Evolutionary conservation across 2,329 filamentous ascomycete genomes (phyloP), one percentile per base, ranked within the genome.

Genomic region (Dryadomyces quercus-mongolicae): DNA sequence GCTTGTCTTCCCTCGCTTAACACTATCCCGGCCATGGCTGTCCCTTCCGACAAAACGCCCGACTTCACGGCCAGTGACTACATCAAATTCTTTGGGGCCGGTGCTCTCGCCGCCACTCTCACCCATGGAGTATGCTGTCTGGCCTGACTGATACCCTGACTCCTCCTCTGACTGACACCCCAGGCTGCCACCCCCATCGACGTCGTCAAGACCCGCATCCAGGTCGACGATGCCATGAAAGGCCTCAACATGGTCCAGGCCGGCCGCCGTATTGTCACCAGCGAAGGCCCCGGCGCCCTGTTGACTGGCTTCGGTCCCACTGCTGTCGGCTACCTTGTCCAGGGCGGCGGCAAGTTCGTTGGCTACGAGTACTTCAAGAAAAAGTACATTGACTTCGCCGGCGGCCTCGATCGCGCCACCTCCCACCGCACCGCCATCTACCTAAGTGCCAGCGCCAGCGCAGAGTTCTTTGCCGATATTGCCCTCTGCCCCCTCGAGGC

Each of bases 321-420:
- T 57, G 85, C 85, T 57, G 87, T 89, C 54, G 88, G 88, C 67
- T 94, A 94, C 74, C 86, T 93, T 72, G 83, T 93, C 56, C 88
- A 94, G 73, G 88, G 88, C 67, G 88, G 88, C 62, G 85, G 86
- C 77, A 94, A 94, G 75, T 94, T 94, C 71, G 86, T 87, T 65
- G 88, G 88, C 64, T 94, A 94, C 73, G 88, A 94, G 73, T 88
- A 89, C 77, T 94, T 94, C 85, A 94, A 94, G 80, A 86, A 92
- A 74, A 81, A 86, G 70, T 84, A 80, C 68, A 90, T 94, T 71
- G 80, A 84, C 69, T 63, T 80, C 56, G 72, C 86, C 57, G 88
- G 74, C 47, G 74, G 73, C 0, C 70, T 71, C 36, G 72, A 74
- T 31, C 66, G 63, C 56, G 74, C 75, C 43, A 70, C 71, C 20